phyloP scores from a whole-genome alignment of 1,284 basidiomycete genomes.

The Pisolithus thermaeus region DNA sequence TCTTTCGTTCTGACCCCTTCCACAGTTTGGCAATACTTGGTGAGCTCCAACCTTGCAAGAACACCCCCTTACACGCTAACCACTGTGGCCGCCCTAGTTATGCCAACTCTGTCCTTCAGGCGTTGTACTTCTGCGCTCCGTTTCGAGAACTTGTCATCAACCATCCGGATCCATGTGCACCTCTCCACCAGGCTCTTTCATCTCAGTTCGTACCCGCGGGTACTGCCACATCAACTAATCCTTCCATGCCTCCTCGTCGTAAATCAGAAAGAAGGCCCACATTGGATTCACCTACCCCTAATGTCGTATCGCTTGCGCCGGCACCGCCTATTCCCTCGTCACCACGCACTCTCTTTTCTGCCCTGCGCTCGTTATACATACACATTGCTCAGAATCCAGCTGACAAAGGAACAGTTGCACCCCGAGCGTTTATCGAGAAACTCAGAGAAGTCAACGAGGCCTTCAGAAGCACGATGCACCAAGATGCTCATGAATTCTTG shows the following conservation, averaged over 20 bases:
- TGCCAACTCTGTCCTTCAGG: conserved; percentile 95
- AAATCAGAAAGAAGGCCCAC: conserved; percentile 46
- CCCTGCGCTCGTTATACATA: conserved; percentile 85
- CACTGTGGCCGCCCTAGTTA: conserved; percentile 55
- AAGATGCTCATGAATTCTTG: conserved; percentile 96
- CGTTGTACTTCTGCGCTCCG: conserved; percentile 85
- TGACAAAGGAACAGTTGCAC: conserved; percentile 82
- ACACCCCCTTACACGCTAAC: conserved; percentile 7
- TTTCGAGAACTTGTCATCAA: conserved; percentile 73
- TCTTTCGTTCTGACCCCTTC: conserved; percentile 3
- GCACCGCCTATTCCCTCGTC: conserved; percentile 46
- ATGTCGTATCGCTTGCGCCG: conserved; percentile 19
- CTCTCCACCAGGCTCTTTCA: conserved; percentile 13
- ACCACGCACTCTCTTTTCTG: conserved; percentile 79
- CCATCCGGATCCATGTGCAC: conserved; percentile 41
- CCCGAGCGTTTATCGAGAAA: conserved; percentile 86
- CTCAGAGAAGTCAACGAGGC: conserved; percentile 84
- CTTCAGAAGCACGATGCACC: conserved; percentile 84
- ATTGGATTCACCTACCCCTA: conserved; percentile 19
- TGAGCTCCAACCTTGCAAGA: conserved; percentile 28
- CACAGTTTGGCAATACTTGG: conserved; percentile 83
- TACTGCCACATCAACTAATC: conserved; percentile 18
- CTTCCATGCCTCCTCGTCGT: conserved; percentile 32
- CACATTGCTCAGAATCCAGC: conserved; percentile 71
- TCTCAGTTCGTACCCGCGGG: conserved; percentile 10